phyloP scores from a whole-genome alignment of 257 asterid species.

The Nicotiana undulata region DNA sequence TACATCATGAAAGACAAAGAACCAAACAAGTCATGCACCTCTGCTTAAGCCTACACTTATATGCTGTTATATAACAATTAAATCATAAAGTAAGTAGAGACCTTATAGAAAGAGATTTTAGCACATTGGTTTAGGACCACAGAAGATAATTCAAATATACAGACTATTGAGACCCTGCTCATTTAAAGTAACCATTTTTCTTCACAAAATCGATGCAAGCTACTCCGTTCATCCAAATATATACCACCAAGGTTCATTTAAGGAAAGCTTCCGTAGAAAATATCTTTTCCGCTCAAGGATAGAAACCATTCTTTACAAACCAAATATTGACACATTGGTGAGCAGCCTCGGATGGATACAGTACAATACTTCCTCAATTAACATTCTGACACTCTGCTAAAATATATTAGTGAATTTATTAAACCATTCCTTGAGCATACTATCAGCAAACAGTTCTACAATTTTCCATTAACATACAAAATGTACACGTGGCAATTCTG shows the following conservation, averaged over 20 bases:
- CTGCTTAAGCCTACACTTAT: neutral
- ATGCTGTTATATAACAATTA: neutral
- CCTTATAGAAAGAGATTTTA: neutral
- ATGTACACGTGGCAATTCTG: neutral
- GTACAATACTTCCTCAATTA: neutral
- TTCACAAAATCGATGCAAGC: neutral
- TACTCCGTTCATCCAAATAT: neutral
- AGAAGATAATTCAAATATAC: no score
- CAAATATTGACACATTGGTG: neutral
- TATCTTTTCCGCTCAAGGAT: neutral
- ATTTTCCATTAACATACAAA: neutral
- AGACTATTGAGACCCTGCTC: neutral
- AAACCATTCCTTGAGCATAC: neutral
- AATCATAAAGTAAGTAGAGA: neutral
- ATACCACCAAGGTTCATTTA: neutral
- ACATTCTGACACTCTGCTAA: neutral
- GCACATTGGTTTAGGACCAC: no score
- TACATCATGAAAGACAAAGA: neutral
- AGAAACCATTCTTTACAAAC: neutral
- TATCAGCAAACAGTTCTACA: neutral
- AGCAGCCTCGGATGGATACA: neutral
- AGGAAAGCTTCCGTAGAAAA: neutral
- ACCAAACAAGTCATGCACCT: neutral
- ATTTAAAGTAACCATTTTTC: neutral
- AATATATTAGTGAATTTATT: neutral